phyloP scores from a whole-genome alignment of 371 early-diverging fungal genomes.

The Zopfochytrium polystomum region DNA sequence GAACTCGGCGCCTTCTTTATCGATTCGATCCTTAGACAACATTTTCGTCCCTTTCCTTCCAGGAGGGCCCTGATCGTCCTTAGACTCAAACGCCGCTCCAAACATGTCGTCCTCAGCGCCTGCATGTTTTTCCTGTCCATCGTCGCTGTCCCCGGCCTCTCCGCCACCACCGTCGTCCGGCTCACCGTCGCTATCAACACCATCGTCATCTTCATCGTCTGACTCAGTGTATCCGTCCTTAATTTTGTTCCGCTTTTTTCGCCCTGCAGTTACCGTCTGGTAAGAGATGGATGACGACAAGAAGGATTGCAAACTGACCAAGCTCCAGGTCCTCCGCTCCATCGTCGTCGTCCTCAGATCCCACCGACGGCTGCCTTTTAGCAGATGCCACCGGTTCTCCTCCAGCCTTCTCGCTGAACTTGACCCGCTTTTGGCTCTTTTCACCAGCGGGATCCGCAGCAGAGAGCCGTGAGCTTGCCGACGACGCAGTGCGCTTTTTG shows the following conservation, averaged over 20 bases:
- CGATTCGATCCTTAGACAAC: conserved; percentile 61
- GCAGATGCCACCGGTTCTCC: not conserved
- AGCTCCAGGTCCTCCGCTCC: conserved; percentile 33
- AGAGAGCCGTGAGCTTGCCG: too few relatives aligned
- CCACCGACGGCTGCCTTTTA: not conserved
- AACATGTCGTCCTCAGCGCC: conserved; percentile 67
- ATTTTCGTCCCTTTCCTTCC: conserved; percentile 36
- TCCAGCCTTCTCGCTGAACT: conserved; percentile 1
- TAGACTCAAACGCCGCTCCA: conserved; percentile 21
- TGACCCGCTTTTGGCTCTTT: conserved; percentile 17
- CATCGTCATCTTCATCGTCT: conserved; percentile 36
- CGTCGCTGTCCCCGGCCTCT: conserved; percentile 13
- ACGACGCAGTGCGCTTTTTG: too few relatives aligned
- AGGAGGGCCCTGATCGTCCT: conserved; percentile 19
- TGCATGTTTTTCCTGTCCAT: conserved; percentile 21
- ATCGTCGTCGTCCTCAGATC: conserved; percentile 20
- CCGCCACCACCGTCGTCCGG: not conserved
- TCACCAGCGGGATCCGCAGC: too few relatives aligned
- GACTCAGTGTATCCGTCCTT: conserved; percentile 37
- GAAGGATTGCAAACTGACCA: conserved; percentile 8
- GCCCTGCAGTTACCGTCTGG: conserved; percentile 12
- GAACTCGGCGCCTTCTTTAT: conserved; percentile 23
- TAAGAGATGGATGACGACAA: conserved; percentile 3
- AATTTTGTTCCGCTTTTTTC: conserved; percentile 28
- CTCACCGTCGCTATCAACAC: conserved; percentile 3